These are phyloP conservation scores for Podosphaera aphanis DNA, from an alignment of 2,329 filamentous ascomycete genomes.

Conservation along the genomic window DNA sequence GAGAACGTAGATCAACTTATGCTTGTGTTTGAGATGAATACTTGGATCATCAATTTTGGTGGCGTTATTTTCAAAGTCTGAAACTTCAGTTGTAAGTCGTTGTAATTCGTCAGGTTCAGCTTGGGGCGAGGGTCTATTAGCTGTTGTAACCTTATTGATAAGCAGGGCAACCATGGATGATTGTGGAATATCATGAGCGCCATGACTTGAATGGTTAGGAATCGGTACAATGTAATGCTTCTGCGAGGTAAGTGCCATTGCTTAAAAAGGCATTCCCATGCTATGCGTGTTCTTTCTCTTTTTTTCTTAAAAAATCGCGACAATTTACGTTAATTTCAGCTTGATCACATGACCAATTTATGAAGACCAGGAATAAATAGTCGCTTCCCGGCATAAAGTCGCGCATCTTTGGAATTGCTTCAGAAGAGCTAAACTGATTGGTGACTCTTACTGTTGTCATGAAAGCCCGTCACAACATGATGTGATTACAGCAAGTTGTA, in stretches of 20 bases:
- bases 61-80: constrained; percentile 34
- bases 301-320: no score
- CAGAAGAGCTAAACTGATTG: no score
- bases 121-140: constrained; percentile 33
- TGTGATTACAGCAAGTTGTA: no score
- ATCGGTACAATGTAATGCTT: neutral
- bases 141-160: constrained; percentile 53
- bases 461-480: no score
- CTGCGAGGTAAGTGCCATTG: constrained; percentile 9
- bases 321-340: no score
- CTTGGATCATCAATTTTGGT: constrained; percentile 25
- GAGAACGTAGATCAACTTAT: constrained; percentile 68
- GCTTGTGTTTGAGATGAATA: constrained; percentile 52
- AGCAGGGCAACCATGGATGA: constrained; percentile 77
- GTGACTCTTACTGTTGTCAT: no score
- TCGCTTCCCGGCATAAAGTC: no score
- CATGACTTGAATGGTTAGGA: constrained; percentile 6
- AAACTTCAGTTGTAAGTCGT: constrained; percentile 36
- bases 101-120: constrained; percentile 53
- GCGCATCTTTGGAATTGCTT: no score
- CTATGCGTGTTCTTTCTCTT: no score
- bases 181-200: constrained; percentile 25
- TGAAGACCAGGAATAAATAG: no score
- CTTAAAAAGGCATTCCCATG: no score
- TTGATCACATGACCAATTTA: no score